Percentiles rank a stretch among this genome's conserved stretches.
These are phyloP conservation scores for Hypoxylon rickii DNA, from an alignment of 495 filamentous ascomycete species.

Conservation along the genomic window DNA sequence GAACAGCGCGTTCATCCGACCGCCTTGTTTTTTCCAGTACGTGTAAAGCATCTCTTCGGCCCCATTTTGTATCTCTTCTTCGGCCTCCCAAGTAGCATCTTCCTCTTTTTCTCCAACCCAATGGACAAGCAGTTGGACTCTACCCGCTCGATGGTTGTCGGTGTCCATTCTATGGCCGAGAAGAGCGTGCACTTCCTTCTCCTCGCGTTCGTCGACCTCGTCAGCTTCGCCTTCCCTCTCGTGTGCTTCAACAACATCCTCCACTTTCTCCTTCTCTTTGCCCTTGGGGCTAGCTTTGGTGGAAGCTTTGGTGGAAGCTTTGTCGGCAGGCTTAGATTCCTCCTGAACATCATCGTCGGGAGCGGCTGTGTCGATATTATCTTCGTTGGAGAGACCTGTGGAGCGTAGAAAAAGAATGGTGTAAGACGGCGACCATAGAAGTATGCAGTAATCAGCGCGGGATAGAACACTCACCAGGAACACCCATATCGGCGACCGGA, in stretches of 20 bases:
- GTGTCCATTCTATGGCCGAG: constrained; percentile 30
- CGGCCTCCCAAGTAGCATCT: constrained; percentile 35
- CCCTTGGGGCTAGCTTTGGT: background rate
- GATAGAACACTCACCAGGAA: constrained; percentile 16
- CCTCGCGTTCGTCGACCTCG: constrained; percentile 27
- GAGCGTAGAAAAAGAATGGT: background rate
- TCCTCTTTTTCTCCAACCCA: constrained; percentile 33
- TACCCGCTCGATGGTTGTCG: constrained; percentile 27
- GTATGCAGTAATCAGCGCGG: background rate
- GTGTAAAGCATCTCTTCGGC: constrained; percentile 33
- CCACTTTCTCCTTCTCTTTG: constrained; percentile 15
- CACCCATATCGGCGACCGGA: constrained; percentile 32
- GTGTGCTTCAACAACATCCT: background rate
- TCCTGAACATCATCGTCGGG: background rate
- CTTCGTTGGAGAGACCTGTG: constrained; percentile 13
- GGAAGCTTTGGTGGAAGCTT: background rate
- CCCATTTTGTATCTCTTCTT: constrained; percentile 37
- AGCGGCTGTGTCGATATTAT: background rate
- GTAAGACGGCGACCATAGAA: background rate
- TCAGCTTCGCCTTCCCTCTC: background rate
- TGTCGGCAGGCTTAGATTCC: background rate
- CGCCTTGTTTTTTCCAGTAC: constrained; percentile 38
- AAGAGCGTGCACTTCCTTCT: constrained; percentile 26
- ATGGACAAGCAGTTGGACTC: constrained; percentile 34
- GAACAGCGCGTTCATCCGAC: constrained; percentile 36